Evolutionary conservation across 2,329 filamentous ascomycete species (phyloP), one percentile per base, ranked within the genome.

Genomic region (Curvularia spicifera): DNA sequence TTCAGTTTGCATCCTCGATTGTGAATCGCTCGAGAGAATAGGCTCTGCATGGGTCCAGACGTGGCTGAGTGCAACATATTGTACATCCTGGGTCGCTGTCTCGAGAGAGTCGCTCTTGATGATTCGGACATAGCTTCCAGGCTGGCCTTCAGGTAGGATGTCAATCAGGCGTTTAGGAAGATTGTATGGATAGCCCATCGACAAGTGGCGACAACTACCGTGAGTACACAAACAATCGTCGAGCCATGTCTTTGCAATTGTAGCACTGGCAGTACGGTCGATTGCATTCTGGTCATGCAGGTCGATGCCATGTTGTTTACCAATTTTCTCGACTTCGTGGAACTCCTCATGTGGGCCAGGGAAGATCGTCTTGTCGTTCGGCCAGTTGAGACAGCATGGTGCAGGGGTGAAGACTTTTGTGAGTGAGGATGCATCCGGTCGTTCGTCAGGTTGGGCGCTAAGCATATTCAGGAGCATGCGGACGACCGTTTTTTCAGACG

Each of bases 381-480:
- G 66, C 74, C 74, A 77, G 57, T 64, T 68, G 37, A 76, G 68
- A 61, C 74, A 77, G 60, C 74, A 77, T 42, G 72, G 68, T n/a
- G 71, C 73, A 29, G 74, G 74, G 13, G 70, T 71, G 51, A 76
- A 77, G 39, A 67, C 62, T 61, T 72, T 61, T 6, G 73, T 72
- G 47, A 77, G 61, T 15, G 57, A 63, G 33, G 70, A 62, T 31
- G 73, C 74, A 42, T 69, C 65, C 29, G 74, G 74, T 37, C 74
- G 72, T 48, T 70, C 57, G 18, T 58, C 55, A 18, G 74, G 74
- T 20, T 73, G 61, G 33, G 62, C 51, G 47, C 43, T 67, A 12
- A 77, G 62, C 73, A 76, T 77, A 3, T 64, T 55, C 59, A 74
- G 70, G 51, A 76, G 61, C 24, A 72, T 72, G 33, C 60, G 54